phyloP scores from a whole-genome alignment of 1,284 basidiomycete genomes.

The Austroboletus niveus region DNA sequence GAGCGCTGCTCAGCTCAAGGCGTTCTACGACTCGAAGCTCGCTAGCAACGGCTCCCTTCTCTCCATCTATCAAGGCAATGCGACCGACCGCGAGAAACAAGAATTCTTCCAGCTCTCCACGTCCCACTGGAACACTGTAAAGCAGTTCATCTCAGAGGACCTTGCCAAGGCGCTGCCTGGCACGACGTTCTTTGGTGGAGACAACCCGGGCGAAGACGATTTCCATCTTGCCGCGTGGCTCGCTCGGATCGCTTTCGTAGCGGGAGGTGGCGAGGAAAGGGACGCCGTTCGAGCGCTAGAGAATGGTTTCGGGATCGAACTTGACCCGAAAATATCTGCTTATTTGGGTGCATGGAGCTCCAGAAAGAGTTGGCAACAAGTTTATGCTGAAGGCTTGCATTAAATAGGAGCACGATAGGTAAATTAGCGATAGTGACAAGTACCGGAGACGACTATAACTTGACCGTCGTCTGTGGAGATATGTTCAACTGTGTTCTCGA shows the following conservation, averaged over 20 bases:
- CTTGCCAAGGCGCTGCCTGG: constrained; percentile 43
- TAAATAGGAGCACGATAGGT: constrained; percentile 18
- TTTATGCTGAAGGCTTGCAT: constrained; percentile 50
- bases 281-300: constrained; percentile 40
- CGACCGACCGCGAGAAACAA: constrained; percentile 35
- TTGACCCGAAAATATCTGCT: constrained; percentile 40
- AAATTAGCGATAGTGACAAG: background rate
- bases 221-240: constrained; percentile 56
- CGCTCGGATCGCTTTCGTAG: constrained; percentile 41
- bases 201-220: constrained; percentile 49
- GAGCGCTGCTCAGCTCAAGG: constrained; percentile 45
- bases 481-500: constrained; percentile 43
- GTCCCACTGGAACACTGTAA: constrained; percentile 41
- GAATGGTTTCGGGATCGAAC: constrained; percentile 38
- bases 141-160: constrained; percentile 39
- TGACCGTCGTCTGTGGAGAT: constrained; percentile 16
- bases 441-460: constrained; percentile 1
- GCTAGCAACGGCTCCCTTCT: constrained; percentile 46
- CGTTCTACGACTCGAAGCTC: constrained; percentile 54
- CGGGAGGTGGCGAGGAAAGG: constrained; percentile 35
- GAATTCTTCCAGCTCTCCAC: constrained; percentile 42
- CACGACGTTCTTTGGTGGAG: constrained; percentile 49
- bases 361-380: constrained; percentile 57
- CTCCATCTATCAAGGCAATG: constrained; percentile 42
- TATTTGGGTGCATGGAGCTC: constrained; percentile 52